Evolutionary conservation across 163 green algal genomes (phyloP).

Genomic region (Chlamydomonas reinhardtii): DNA sequence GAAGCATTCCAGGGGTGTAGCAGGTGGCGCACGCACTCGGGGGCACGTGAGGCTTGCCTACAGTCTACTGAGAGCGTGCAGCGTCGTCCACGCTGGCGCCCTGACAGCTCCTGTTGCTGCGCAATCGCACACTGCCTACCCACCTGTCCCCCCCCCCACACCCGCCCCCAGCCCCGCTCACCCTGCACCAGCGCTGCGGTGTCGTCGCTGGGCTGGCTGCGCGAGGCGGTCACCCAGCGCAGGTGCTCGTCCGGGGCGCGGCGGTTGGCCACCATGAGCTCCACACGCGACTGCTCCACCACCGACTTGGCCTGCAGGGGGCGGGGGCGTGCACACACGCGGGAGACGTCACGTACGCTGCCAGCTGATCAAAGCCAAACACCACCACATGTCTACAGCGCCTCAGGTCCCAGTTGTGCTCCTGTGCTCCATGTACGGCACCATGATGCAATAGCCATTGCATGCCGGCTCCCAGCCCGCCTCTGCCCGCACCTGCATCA

Average conservation of each 20-base stretch:
- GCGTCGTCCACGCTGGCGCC: no score
- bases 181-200: slow-evolving; percentile 54
- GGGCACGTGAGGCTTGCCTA: neutral
- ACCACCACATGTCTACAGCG: no score
- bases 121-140: no score
- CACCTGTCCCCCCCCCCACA: neutral
- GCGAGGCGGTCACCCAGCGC: slow-evolving; percentile 70
- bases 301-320: slow-evolving; percentile 20
- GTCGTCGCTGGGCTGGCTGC: slow-evolving; percentile 64
- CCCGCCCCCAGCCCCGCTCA: neutral
- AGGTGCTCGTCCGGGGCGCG: slow-evolving; percentile 61
- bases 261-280: slow-evolving; percentile 41
- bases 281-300: slow-evolving; percentile 51
- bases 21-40: no score
- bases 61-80: no score
- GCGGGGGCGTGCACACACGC: neutral
- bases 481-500: slow-evolving; percentile 38
- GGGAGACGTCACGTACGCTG: neutral
- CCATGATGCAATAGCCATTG: no score
- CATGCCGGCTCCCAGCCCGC: no score
- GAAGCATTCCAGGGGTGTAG: no score
- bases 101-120: no score
- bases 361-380: no score
- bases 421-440: no score
- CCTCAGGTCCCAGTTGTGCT: no score